These are phyloP conservation scores for Cenchrus fungigraminus DNA, from an alignment of 176 grass and related monocot genomes.

Conservation along the genomic window DNA sequence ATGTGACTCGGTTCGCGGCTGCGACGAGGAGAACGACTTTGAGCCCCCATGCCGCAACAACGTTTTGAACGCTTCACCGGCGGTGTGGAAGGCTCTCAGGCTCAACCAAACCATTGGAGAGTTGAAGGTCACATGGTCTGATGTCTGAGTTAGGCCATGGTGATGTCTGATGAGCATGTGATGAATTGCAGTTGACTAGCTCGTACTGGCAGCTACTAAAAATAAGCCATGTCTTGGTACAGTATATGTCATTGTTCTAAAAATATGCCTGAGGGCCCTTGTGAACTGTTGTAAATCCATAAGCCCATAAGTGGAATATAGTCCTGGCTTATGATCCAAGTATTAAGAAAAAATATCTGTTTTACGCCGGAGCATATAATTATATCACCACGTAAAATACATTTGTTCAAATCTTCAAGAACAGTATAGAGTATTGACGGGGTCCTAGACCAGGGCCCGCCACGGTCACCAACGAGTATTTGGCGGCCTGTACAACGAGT, in stretches of 20 bases:
- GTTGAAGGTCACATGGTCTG: conserved; percentile 46
- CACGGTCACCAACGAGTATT: too few relatives aligned
- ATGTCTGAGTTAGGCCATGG: conserved; percentile 25
- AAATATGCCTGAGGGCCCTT: background rate
- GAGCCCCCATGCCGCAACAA: conserved; percentile 56
- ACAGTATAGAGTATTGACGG: too few relatives aligned
- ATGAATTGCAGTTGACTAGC: background rate
- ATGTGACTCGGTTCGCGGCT: conserved; percentile 53
- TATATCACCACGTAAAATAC: too few relatives aligned
- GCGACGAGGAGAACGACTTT: conserved; percentile 42
- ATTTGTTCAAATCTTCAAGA: too few relatives aligned
- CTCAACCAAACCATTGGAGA: conserved; percentile 31
- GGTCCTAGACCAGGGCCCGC: too few relatives aligned
- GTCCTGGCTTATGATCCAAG: background rate
- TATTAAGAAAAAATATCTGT: background rate
- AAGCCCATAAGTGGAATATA: background rate
- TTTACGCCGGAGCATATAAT: background rate
- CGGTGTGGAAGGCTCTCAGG: conserved; percentile 54
- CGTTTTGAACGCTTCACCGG: conserved; percentile 46
- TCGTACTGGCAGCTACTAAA: background rate
- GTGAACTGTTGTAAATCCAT: background rate
- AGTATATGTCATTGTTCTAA: background rate
- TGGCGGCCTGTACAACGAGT: too few relatives aligned
- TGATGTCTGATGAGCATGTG: background rate
- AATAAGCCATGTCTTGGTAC: background rate